Conservation (phyloP, 495 filamentous ascomycete species). For the Lasiosphaeria miniovina region DNA sequence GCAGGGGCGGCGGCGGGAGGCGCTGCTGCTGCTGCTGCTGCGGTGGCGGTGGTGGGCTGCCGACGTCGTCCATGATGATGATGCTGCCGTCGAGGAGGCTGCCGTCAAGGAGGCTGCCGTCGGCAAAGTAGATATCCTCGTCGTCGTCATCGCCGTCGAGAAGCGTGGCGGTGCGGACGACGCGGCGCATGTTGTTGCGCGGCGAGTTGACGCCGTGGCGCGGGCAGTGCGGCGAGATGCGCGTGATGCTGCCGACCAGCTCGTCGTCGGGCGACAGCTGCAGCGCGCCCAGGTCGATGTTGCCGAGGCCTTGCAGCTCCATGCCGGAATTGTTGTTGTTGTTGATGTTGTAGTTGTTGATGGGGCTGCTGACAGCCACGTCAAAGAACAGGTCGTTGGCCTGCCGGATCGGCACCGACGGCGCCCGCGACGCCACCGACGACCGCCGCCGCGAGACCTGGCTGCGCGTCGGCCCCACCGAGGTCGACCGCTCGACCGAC, state of each 20-base stretch:
- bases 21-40: no score
- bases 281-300: background rate
- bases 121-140: no score
- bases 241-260: background rate
- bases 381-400: no score
- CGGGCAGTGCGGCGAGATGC: constrained; percentile 1
- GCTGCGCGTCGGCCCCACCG: constrained; percentile 8
- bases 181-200: background rate
- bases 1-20: no score
- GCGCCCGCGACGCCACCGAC: background rate
- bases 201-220: constrained; percentile 5
- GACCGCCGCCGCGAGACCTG: constrained; percentile 11
- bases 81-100: no score
- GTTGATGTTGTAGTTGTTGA: no score
- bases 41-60: no score
- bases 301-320: background rate
- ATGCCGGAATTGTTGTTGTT: background rate
- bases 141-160: background rate
- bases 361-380: no score
- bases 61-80: no score
- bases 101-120: no score
- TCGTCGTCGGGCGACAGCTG: background rate
- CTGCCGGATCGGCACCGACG: no score
- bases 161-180: background rate
- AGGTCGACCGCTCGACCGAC: constrained; percentile 16